Evolutionary conservation across 371 early-diverging fungal genomes (phyloP).

Genomic region (Antonospora locustae): DNA sequence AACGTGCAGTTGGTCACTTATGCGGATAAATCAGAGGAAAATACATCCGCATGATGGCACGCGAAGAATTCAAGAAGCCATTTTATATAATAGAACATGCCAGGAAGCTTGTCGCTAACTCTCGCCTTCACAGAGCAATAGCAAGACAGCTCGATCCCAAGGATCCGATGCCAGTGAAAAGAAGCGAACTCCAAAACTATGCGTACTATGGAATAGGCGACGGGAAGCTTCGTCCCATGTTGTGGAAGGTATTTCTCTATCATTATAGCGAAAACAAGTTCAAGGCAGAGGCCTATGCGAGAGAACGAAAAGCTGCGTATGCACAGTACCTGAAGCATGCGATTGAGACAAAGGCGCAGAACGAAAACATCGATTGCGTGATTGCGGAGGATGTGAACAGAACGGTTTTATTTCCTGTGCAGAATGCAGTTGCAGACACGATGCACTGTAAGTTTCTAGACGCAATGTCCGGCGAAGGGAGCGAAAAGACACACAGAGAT

Average conservation of each 20-base stretch:
- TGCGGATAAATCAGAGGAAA: too few relatives aligned
- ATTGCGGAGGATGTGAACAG: slow-evolving; percentile 29
- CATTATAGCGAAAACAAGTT: slow-evolving; percentile 45
- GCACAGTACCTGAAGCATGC: background rate
- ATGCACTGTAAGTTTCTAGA: slow-evolving; percentile 34
- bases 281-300: slow-evolving; percentile 25
- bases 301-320: slow-evolving; percentile 27
- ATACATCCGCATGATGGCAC: background rate
- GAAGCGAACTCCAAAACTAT: slow-evolving; percentile 39
- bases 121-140: slow-evolving; percentile 11
- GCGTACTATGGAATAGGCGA: slow-evolving; percentile 41
- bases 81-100: background rate
- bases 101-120: too few relatives aligned
- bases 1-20: too few relatives aligned
- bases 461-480: background rate
- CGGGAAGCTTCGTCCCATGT: slow-evolving; percentile 31
- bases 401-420: slow-evolving; percentile 13
- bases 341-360: background rate
- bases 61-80: background rate
- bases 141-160: slow-evolving; percentile 30
- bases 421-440: background rate
- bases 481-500: slow-evolving; percentile 19
- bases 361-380: slow-evolving; percentile 4
- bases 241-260: slow-evolving; percentile 48
- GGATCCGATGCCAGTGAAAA: slow-evolving; percentile 24